Base-by-base conservation (phyloP, 208 protist species). In the Leishmania lainsoni region DNA sequence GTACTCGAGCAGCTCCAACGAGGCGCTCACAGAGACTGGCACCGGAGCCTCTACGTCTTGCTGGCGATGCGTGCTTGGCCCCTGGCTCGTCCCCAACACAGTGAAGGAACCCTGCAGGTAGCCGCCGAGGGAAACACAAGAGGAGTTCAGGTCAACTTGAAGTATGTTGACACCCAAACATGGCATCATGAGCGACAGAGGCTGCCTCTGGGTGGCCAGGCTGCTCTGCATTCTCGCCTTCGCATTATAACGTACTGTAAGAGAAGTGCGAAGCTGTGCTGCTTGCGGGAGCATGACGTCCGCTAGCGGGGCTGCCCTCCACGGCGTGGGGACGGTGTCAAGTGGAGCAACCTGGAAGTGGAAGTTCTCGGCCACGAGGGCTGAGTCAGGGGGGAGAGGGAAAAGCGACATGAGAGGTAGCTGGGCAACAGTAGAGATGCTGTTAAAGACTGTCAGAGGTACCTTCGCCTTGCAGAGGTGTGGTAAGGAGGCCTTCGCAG, bases 101-200 rank as follows among this genome's bases (percentile, higher is more conserved):
- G 81, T 69, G 71, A 94, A 85, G 26, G 76, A 69, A 61, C 87
- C 90, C 39, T 83, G 78, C 58, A 94, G 68, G 29, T 86, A 84
- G 59, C 78, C 80, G 52, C 90, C 88, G 66, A 92, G 80, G 10
- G 77, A 59, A 0, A 90, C 81, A 16, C 84, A 88, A 29, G 84
- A 89, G 32, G 88, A 90, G 10, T 42, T 52, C 48, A 93, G 51
- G 17, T 72, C 74, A 29, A 90, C 83, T 65, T 74, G 83, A 48
- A 90, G 56, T 3, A 78, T 78, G 4, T 83, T 49, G 29, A 84
- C 81, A 22, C 75, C 83, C 20, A 32, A 58, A 49, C 86, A 72
- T 22, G 70, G 82, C 51, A 93, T n/a, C 16, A 85, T 72, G 42
- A 87, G 72, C 26, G 83, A 80, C 20, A 90, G 65, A 12, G 87